phyloP scores from a whole-genome alignment of 257 asterid genomes.

The Galeopsis tetrahit region DNA sequence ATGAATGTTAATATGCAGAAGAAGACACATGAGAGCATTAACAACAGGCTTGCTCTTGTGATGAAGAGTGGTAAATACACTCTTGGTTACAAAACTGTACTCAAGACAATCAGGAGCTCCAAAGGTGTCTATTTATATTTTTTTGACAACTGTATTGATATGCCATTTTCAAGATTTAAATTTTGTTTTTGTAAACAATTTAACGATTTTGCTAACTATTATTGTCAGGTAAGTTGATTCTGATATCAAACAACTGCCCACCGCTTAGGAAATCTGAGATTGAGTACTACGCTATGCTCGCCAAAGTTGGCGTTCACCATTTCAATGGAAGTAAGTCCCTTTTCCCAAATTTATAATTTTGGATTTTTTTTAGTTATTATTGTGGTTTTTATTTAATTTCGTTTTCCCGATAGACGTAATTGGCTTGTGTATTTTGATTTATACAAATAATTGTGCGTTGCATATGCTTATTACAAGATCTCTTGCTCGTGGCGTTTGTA shows the following conservation, averaged over 20 bases:
- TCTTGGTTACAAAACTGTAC: constrained; percentile 87
- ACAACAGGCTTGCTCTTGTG: constrained; percentile 76
- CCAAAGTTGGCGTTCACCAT: constrained; percentile 85
- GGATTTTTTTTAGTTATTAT: neutral
- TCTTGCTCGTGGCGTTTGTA: neutral
- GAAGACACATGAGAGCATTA: constrained; percentile 85
- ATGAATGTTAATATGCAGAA: constrained; percentile 50
- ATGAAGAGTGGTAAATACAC: constrained; percentile 89
- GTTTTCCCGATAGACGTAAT: neutral
- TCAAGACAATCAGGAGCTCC: constrained; percentile 74
- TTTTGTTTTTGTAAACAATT: neutral
- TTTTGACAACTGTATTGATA: neutral
- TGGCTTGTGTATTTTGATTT: neutral
- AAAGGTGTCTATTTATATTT: constrained; percentile 45
- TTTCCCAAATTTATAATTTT: neutral
- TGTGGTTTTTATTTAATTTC: neutral
- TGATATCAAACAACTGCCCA: constrained; percentile 86
- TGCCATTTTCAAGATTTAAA: neutral
- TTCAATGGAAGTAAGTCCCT: constrained; percentile 70
- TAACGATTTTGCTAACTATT: neutral
- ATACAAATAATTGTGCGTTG: neutral
- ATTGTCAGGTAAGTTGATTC: constrained; percentile 64
- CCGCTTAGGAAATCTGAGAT: constrained; percentile 88
- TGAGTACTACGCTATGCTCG: constrained; percentile 89
- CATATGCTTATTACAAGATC: neutral